These are phyloP conservation scores for Rhizopogon roseolus DNA, from an alignment of 768 basidiomycete genomes.

Conservation along the genomic window DNA sequence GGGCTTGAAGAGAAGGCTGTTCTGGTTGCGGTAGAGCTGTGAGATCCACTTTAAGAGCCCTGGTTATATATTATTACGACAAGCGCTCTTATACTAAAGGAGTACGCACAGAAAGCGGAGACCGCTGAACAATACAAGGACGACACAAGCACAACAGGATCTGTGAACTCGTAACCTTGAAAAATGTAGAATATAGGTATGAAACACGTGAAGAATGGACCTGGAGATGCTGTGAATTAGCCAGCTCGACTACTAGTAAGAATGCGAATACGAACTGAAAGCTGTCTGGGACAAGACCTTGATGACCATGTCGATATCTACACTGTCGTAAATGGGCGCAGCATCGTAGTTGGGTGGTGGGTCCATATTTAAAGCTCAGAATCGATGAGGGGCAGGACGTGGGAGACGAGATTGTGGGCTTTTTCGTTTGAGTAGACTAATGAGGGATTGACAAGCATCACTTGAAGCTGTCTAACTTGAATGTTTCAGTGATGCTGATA, in stretches of 20 bases:
- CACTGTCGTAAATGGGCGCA: constrained; percentile 56
- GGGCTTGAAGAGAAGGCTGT: constrained; percentile 56
- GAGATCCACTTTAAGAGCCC: constrained; percentile 72
- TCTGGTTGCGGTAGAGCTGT: constrained; percentile 70
- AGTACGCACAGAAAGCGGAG: constrained; percentile 61
- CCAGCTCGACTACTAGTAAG: background rate
- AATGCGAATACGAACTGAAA: constrained; percentile 56
- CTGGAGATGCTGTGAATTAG: constrained; percentile 30
- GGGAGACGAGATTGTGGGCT: too few species aligned
- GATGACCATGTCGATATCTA: constrained; percentile 74
- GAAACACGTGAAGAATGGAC: constrained; percentile 81
- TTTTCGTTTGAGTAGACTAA: too few species aligned
- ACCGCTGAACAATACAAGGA: constrained; percentile 54
- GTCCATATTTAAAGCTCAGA: constrained; percentile 9
- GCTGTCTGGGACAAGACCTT: constrained; percentile 75
- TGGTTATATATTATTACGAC: constrained; percentile 22
- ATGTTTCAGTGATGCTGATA: too few species aligned
- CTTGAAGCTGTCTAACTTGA: too few species aligned
- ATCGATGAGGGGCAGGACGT: too few species aligned
- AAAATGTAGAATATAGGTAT: constrained; percentile 76
- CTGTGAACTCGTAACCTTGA: constrained; percentile 51
- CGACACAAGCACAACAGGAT: constrained; percentile 48
- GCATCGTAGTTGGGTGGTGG: constrained; percentile 25
- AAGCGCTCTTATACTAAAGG: background rate
- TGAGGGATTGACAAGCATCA: too few species aligned